These are phyloP conservation scores for Skeletonema menzelii DNA, from an alignment of 108 stramenopile genomes.

Conservation along the genomic window DNA sequence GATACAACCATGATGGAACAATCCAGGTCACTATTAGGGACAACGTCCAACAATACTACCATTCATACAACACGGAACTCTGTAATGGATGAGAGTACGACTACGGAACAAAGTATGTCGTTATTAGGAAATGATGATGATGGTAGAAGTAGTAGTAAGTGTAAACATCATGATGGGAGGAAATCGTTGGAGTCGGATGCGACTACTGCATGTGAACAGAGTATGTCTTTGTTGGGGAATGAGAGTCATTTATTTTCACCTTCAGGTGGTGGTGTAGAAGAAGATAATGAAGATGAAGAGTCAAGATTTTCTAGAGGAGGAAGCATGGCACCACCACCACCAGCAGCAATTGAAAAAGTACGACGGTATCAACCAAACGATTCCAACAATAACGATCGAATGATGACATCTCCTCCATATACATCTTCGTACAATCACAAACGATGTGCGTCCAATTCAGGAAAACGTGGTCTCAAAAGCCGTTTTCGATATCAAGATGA, in stretches of 20 bases:
- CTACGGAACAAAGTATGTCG: neutral
- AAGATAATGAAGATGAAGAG: too few relatives aligned
- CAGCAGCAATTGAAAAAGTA: too few relatives aligned
- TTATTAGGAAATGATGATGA: neutral
- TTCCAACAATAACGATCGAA: too few relatives aligned
- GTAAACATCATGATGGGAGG: neutral
- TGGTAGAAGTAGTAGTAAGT: neutral
- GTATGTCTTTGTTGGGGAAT: neutral
- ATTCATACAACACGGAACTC: neutral
- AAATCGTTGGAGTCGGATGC: neutral
- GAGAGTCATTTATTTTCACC: neutral
- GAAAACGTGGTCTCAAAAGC: too few relatives aligned
- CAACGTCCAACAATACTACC: neutral
- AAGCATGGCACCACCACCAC: too few relatives aligned
- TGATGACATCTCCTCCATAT: too few relatives aligned
- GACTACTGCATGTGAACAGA: neutral
- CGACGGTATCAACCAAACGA: too few relatives aligned
- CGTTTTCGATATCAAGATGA: too few relatives aligned
- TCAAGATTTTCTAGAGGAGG: too few relatives aligned
- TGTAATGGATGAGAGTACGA: neutral
- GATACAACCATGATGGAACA: conserved; percentile 1
- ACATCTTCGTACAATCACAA: too few relatives aligned
- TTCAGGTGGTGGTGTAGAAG: neutral
- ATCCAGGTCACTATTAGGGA: neutral
- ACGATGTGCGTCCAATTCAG: too few relatives aligned